Conservation (phyloP, 2,329 filamentous ascomycete genomes). For the Phaeophleospora eucalypticola region DNA sequence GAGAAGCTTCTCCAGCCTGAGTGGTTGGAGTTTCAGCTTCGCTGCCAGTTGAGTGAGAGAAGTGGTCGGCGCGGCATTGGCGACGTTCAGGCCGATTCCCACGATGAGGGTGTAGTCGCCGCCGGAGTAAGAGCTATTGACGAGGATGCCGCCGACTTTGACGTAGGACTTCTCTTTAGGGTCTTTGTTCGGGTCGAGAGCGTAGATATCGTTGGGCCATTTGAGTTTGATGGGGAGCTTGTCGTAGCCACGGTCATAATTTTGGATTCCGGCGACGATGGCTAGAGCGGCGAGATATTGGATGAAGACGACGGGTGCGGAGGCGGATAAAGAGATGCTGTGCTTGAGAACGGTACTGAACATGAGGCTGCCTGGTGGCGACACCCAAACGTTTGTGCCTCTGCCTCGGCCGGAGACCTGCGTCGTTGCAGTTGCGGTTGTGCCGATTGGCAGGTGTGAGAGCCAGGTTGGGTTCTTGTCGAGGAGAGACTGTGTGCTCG, state of each 20-base stretch:
- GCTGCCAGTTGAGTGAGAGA: slow-evolving; percentile 70
- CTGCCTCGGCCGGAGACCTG: slow-evolving; percentile 85
- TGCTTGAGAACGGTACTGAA: slow-evolving; percentile 88
- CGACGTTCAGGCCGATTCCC: slow-evolving; percentile 80
- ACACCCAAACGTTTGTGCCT: slow-evolving; percentile 91
- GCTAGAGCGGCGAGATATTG: slow-evolving; percentile 91
- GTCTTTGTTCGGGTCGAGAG: slow-evolving; percentile 30
- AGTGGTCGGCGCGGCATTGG: slow-evolving; percentile 83
- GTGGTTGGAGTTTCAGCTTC: slow-evolving; percentile 41
- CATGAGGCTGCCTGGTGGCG: slow-evolving; percentile 78
- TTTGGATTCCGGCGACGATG: slow-evolving; percentile 75
- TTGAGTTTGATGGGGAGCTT: slow-evolving; percentile 80
- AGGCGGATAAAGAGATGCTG: slow-evolving; percentile 64
- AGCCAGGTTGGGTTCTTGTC: slow-evolving; percentile 87
- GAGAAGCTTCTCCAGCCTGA: slow-evolving; percentile 69
- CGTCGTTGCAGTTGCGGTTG: slow-evolving; percentile 79
- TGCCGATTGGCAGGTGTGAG: slow-evolving; percentile 72
- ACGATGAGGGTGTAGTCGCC: slow-evolving; percentile 79
- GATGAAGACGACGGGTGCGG: slow-evolving; percentile 81
- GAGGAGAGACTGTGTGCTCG: slow-evolving; percentile 87
- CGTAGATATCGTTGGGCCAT: slow-evolving; percentile 90
- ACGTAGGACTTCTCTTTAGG: slow-evolving; percentile 70
- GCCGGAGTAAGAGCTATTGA: slow-evolving; percentile 77
- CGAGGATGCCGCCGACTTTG: slow-evolving; percentile 90
- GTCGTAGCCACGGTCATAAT: slow-evolving; percentile 71